Conservation (phyloP, 2,329 filamentous ascomycete genomes). For the Claviceps africana region DNA sequence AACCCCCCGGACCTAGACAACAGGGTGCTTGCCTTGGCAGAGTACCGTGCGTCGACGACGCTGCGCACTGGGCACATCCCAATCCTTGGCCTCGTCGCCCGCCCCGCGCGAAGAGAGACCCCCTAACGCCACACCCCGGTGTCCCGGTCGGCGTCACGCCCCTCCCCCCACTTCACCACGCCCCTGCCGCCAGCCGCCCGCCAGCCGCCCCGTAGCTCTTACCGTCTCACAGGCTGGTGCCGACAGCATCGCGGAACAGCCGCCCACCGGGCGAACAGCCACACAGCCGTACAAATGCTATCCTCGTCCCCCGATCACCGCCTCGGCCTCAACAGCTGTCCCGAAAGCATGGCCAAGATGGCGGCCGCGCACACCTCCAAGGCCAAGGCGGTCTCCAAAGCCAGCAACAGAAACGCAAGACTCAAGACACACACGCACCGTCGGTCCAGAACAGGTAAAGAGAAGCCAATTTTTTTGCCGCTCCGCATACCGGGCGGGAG, state of each 20-base stretch:
- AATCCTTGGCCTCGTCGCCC: too few species aligned
- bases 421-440: slow-evolving; percentile 78
- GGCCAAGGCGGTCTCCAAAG: slow-evolving; percentile 42
- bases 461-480: not conserved
- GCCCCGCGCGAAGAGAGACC: too few species aligned
- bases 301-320: slow-evolving; percentile 48
- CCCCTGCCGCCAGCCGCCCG: too few species aligned
- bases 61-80: not conserved
- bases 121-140: slow-evolving; percentile 6
- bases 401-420: slow-evolving; percentile 43
- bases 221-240: too few species aligned
- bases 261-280: not conserved
- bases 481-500: too few species aligned
- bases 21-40: not conserved
- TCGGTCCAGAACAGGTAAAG: slow-evolving; percentile 75
- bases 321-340: slow-evolving; percentile 34
- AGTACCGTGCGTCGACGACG: not conserved
- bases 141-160: too few species aligned
- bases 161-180: too few species aligned
- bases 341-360: slow-evolving; percentile 40
- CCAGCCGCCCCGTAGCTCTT: too few species aligned
- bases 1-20: slow-evolving; percentile 11
- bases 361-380: slow-evolving; percentile 45
- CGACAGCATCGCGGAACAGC: too few species aligned
- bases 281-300: slow-evolving; percentile 40